These are phyloP conservation scores for Chaetomium cochliodes DNA, from an alignment of 495 filamentous ascomycete genomes.

Conservation along the genomic window DNA sequence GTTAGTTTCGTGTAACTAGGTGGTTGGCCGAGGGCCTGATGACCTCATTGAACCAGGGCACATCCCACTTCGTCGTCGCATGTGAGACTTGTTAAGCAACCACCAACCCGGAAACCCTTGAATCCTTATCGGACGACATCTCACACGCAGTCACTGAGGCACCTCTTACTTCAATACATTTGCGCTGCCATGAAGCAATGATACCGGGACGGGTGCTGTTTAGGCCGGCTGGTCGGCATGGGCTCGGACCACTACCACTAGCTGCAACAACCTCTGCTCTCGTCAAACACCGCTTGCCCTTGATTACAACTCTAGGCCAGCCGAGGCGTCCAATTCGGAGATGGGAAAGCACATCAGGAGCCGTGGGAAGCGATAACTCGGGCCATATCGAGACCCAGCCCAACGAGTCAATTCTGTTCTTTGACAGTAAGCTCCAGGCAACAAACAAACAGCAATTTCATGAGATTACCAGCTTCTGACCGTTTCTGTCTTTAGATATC, in stretches of 20 bases:
- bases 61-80: too few species aligned
- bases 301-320: not conserved
- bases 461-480: not conserved
- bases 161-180: not conserved
- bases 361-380: conserved; percentile 49
- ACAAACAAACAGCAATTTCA: not conserved
- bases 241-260: not conserved
- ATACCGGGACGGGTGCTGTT: conserved; percentile 25
- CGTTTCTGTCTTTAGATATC: conserved; percentile 58
- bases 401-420: conserved; percentile 80
- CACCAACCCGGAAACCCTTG: too few species aligned
- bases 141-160: not conserved
- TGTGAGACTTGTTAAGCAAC: too few species aligned
- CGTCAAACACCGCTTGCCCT: not conserved
- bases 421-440: conserved; percentile 70
- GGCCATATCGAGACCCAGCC: conserved; percentile 73
- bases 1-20: too few species aligned
- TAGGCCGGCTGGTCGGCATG: conserved; percentile 21
- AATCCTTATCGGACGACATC: conserved; percentile 1
- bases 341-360: conserved; percentile 44
- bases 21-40: too few species aligned
- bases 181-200: conserved; percentile 32
- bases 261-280: conserved; percentile 12
- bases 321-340: conserved; percentile 4
- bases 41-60: too few species aligned